phyloP scores from a whole-genome alignment of 2,329 filamentous ascomycete genomes.

The Phialophora expanda region DNA sequence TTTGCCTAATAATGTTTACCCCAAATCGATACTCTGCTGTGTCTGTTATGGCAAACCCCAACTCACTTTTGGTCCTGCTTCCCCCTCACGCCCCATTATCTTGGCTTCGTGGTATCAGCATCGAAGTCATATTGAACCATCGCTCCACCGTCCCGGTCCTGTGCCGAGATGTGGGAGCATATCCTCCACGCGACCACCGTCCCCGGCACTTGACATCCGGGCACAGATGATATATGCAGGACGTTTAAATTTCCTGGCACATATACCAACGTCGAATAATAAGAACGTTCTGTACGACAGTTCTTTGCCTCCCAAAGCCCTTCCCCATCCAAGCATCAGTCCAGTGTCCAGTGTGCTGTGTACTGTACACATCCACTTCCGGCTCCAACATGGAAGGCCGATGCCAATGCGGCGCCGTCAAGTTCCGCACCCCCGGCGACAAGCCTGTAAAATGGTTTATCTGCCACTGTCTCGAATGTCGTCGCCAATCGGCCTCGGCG shows the following conservation, averaged over 20 bases:
- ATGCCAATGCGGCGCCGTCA: slow-evolving; percentile 69
- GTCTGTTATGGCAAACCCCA: not conserved
- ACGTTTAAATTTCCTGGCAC: not conserved
- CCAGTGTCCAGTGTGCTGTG: not conserved
- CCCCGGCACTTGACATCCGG: not conserved
- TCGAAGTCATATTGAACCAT: not conserved
- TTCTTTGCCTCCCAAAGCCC: not conserved
- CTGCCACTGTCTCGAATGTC: slow-evolving; percentile 72
- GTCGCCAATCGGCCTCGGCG: slow-evolving; percentile 68
- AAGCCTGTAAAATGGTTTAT: slow-evolving; percentile 70
- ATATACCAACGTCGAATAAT: not conserved
- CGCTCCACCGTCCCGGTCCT: not conserved
- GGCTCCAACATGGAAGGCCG: slow-evolving; percentile 58
- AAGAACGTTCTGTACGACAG: not conserved
- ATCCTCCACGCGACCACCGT: not conserved
- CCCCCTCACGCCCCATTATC: slow-evolving; percentile 3
- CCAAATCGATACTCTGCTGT: not conserved
- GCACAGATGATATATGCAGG: not conserved
- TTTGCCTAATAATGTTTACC: not conserved
- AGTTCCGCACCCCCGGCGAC: slow-evolving; percentile 65
- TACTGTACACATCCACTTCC: not conserved
- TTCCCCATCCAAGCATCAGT: not conserved
- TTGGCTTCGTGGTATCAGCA: not conserved
- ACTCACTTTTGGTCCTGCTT: not conserved
- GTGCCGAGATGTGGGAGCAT: not conserved